Evolutionary conservation across 257 asterid genomes (phyloP).

Genomic region (Ilex aquifolium): DNA sequence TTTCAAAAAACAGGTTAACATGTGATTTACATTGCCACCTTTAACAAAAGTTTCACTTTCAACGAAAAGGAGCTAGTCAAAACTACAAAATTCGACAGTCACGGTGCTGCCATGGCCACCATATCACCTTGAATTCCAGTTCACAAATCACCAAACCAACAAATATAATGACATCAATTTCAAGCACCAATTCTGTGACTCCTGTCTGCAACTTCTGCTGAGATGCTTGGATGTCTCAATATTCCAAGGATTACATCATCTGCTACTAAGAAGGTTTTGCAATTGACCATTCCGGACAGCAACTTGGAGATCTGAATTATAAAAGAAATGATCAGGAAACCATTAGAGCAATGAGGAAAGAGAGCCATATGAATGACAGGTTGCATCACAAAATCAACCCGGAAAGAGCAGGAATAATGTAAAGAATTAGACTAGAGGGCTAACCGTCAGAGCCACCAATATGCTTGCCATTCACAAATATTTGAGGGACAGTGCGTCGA

Average conservation of each 20-base stretch:
- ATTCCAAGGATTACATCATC: slow-evolving; percentile 9
- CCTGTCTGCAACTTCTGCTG: not conserved
- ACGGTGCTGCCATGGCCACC: too few relatives aligned
- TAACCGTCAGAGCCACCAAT: slow-evolving; percentile 93
- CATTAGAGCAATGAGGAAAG: not conserved
- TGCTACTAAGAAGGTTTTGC: slow-evolving; percentile 29
- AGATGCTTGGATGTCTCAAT: too few relatives aligned
- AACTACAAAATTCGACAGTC: too few relatives aligned
- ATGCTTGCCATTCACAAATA: slow-evolving; percentile 91
- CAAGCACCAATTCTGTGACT: not conserved
- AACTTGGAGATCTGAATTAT: slow-evolving; percentile 32
- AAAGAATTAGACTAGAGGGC: slow-evolving; percentile 11
- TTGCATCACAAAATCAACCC: not conserved
- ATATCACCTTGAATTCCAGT: too few relatives aligned
- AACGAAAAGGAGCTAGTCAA: too few relatives aligned
- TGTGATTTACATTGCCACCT: too few relatives aligned
- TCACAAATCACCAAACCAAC: too few relatives aligned
- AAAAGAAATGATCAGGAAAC: not conserved
- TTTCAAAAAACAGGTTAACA: too few relatives aligned
- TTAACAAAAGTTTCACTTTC: too few relatives aligned
- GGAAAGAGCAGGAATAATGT: not conserved
- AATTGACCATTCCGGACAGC: slow-evolving; percentile 32
- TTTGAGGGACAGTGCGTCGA: slow-evolving; percentile 88
- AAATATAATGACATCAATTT: not conserved
- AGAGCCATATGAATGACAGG: too few relatives aligned